phyloP scores from a whole-genome alignment of 495 filamentous ascomycete species.

The Neurospora sp. region DNA sequence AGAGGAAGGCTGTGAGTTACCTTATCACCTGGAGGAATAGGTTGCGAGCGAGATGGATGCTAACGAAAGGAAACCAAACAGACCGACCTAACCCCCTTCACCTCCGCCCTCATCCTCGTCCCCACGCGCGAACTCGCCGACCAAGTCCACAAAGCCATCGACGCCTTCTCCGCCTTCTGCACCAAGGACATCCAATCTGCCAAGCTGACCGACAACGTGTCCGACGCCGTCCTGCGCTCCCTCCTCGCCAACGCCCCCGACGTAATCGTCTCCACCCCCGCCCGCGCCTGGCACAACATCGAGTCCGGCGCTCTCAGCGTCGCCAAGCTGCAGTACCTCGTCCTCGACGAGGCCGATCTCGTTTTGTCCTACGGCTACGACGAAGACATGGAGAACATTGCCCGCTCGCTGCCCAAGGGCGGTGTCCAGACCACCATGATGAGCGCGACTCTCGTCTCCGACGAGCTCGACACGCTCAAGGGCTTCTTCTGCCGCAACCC shows the following conservation, averaged over 20 bases:
- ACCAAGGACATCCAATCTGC: constrained; percentile 68
- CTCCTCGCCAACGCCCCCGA: constrained; percentile 83
- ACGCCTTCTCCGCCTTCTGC: constrained; percentile 69
- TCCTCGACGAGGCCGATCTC: constrained; percentile 92
- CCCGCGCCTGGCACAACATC: constrained; percentile 60
- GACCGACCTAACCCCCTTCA: constrained; percentile 27
- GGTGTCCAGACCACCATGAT: constrained; percentile 75
- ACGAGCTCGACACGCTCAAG: constrained; percentile 79
- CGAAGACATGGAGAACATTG: constrained; percentile 70
- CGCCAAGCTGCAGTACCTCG: constrained; percentile 62
- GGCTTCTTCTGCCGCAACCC: constrained; percentile 79
- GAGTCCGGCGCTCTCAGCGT: constrained; percentile 60
- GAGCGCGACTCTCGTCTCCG: constrained; percentile 84
- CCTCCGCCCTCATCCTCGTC: constrained; percentile 73
- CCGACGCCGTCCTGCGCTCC: constrained; percentile 74
- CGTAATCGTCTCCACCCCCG: constrained; percentile 81
- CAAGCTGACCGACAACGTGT: constrained; percentile 82
- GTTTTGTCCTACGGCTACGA: constrained; percentile 93
- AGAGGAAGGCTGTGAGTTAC: constrained; percentile 56
- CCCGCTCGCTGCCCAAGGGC: constrained; percentile 67
- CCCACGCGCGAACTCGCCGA: constrained; percentile 89
- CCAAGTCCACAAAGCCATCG: constrained; percentile 69
- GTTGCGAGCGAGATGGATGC: neutral
- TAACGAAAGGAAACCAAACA: constrained; percentile 6
- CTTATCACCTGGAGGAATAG: no score